Evolutionary conservation across 805 yeast genomes (phyloP).

Genomic region (Cyberlindnera misumaiensis): DNA sequence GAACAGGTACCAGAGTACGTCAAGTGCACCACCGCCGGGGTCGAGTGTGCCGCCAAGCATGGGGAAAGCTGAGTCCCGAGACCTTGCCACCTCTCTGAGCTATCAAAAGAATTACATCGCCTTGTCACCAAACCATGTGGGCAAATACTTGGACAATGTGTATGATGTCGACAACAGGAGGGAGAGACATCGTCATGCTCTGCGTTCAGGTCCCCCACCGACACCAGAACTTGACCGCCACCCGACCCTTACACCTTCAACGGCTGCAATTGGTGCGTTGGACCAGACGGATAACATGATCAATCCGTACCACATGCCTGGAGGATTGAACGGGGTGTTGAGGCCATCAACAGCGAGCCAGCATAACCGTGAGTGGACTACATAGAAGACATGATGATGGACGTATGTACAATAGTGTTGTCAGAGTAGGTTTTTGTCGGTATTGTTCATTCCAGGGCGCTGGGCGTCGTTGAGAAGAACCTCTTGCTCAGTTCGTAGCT

Average conservation of each 20-base stretch:
- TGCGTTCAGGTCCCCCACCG: constrained; percentile 4
- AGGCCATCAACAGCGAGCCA: constrained; percentile 11
- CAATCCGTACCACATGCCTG: constrained; percentile 17
- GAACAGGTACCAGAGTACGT: constrained; percentile 12
- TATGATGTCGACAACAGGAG: constrained; percentile 1
- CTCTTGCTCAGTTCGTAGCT: constrained; percentile 86
- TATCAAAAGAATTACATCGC: constrained; percentile 9
- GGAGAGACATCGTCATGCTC: too few species aligned
- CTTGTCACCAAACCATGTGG: constrained; percentile 14
- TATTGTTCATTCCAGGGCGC: too few species aligned
- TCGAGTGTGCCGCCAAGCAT: background rate
- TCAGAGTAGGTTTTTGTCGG: background rate
- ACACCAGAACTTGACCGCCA: constrained; percentile 2
- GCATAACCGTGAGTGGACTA: constrained; percentile 17
- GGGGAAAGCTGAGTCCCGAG: constrained; percentile 2
- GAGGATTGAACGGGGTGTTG: constrained; percentile 2
- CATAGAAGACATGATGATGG: background rate
- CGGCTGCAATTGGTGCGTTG: background rate
- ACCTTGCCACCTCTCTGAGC: constrained; percentile 2
- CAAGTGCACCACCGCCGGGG: background rate
- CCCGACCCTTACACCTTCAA: background rate
- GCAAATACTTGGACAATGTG: constrained; percentile 15
- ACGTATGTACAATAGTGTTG: constrained; percentile 1
- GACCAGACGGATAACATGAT: constrained; percentile 9
- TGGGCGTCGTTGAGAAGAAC: constrained; percentile 27